phyloP scores from a whole-genome alignment of 2,329 filamentous ascomycete genomes.

The Sclerotinia minor region DNA sequence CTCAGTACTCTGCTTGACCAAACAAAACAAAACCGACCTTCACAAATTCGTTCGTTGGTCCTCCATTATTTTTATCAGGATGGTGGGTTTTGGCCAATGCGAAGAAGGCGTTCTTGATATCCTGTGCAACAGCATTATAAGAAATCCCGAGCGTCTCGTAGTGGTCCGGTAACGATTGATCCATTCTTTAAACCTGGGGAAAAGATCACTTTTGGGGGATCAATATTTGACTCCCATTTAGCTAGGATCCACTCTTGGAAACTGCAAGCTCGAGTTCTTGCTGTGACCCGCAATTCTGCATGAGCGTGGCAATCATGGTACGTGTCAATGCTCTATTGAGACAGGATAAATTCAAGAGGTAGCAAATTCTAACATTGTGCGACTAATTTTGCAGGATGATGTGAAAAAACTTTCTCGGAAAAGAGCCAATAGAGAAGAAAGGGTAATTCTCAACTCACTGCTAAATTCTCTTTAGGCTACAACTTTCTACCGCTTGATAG shows the following conservation, averaged over 20 bases:
- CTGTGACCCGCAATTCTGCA: slow-evolving; percentile 12
- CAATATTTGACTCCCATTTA: neutral
- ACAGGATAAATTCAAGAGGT: neutral
- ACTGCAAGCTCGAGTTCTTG: neutral
- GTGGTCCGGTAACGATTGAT: slow-evolving; percentile 5
- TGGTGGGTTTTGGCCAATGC: slow-evolving; percentile 14
- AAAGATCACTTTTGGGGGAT: neutral
- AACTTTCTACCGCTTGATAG: neutral
- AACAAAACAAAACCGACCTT: slow-evolving; percentile 12
- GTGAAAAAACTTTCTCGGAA: neutral
- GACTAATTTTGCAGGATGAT: neutral
- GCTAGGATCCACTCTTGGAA: slow-evolving; percentile 4
- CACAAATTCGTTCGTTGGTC: slow-evolving; percentile 1
- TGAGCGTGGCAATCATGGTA: neutral
- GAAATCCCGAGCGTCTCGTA: slow-evolving; percentile 6
- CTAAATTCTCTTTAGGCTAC: neutral
- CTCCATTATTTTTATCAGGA: slow-evolving; percentile 20
- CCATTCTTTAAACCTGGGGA: slow-evolving; percentile 11
- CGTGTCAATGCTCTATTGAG: slow-evolving; percentile 14
- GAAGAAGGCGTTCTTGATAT: slow-evolving; percentile 22
- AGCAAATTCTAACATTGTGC: no score
- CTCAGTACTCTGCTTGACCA: neutral
- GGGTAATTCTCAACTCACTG: neutral
- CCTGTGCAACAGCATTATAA: neutral
- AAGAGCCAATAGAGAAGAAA: neutral